Conservation (phyloP, 2,329 filamentous ascomycete genomes). For the Colletotrichum sp. region DNA sequence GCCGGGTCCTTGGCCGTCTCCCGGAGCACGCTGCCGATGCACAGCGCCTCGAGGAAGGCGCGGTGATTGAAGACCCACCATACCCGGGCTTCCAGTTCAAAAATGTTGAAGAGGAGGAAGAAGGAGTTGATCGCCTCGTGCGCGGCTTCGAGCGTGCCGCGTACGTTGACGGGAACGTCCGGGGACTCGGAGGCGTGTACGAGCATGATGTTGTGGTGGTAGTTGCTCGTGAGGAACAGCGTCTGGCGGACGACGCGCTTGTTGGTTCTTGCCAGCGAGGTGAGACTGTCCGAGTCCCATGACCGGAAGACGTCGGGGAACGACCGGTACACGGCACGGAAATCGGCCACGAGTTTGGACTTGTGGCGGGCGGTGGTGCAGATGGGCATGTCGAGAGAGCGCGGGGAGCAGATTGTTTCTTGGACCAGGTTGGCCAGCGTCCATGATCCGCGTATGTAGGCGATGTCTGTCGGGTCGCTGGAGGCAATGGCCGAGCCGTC, state of each 20-base stretch:
- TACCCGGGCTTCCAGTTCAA: slow-evolving; percentile 74
- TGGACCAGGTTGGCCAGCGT: slow-evolving; percentile 80
- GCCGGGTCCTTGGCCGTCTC: slow-evolving; percentile 53
- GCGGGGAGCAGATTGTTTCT: slow-evolving; percentile 76
- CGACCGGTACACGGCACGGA: slow-evolving; percentile 73
- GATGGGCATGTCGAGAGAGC: slow-evolving; percentile 76
- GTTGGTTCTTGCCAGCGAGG: slow-evolving; percentile 60
- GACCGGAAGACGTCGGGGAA: slow-evolving; percentile 75
- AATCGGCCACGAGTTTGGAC: slow-evolving; percentile 71
- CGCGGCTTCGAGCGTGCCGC: slow-evolving; percentile 75
- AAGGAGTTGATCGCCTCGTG: slow-evolving; percentile 78
- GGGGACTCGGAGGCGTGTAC: slow-evolving; percentile 74
- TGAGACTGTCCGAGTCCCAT: slow-evolving; percentile 67
- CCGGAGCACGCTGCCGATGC: slow-evolving; percentile 66
- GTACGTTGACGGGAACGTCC: slow-evolving; percentile 68
- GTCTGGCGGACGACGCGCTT: slow-evolving; percentile 76
- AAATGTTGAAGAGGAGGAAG: slow-evolving; percentile 73
- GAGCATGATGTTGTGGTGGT: slow-evolving; percentile 83
- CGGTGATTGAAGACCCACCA: slow-evolving; percentile 89
- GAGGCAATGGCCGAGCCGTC: slow-evolving; percentile 63
- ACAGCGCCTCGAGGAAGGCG: slow-evolving; percentile 78
- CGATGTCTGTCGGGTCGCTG: slow-evolving; percentile 69
- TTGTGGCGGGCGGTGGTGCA: slow-evolving; percentile 73
- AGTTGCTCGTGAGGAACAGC: slow-evolving; percentile 80
- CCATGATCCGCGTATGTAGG: slow-evolving; percentile 80